Evolutionary conservation across 805 yeast genomes (phyloP), one percentile per base, ranked within the genome.

Genomic region (Wickerhamiella sorbophila): DNA sequence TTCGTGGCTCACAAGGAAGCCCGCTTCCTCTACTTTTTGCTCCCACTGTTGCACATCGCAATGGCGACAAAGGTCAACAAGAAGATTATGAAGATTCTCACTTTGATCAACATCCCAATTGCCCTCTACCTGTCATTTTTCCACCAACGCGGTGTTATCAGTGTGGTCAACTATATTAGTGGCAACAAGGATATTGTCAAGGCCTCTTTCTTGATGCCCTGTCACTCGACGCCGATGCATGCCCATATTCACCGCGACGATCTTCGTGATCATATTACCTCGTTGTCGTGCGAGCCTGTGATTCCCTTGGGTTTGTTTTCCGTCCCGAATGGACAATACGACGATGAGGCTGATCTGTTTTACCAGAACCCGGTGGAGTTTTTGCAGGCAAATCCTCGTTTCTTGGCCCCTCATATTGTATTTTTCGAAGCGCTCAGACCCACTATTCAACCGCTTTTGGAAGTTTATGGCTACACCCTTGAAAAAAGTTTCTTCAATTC

Each of bases 171-270:
- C 12, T 67, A 65, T 38, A 52, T 87, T 18, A 67, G 76, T 33
- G 45, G 59, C 18, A 56, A 64, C 27, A 52, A 61, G 3, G 31
- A 33, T 4, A 67, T 73, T 8, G 47, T 59, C 6, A 68, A 80
- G 1, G 61, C 87, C 22, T 94, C 95, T 0, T 83, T 91, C 51
- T 59, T 91, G 14, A 85, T 87, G 55, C 98, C 99, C 0, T 91
- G 99, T 53, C 99, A 91, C 59, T 87, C 97, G 0, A 88, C 96
- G 0, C 99, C 98, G 2, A 82, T 91, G 77, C 95, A 85, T 55
- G 74, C 91, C 20, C 76, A 80, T 55, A 60, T 91, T 33, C 94
- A 87, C 54, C 62, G 81, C 16, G 43, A 41, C 4, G 39, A 39
- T 2, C 43, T 41, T 6, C 17, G 22, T 18, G 69, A 66, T 21